Percentiles rank a stretch among this genome's conserved stretches.
These are phyloP conservation scores for Suhomyces vadensis DNA, from an alignment of 805 yeast species.

Conservation along the genomic window DNA sequence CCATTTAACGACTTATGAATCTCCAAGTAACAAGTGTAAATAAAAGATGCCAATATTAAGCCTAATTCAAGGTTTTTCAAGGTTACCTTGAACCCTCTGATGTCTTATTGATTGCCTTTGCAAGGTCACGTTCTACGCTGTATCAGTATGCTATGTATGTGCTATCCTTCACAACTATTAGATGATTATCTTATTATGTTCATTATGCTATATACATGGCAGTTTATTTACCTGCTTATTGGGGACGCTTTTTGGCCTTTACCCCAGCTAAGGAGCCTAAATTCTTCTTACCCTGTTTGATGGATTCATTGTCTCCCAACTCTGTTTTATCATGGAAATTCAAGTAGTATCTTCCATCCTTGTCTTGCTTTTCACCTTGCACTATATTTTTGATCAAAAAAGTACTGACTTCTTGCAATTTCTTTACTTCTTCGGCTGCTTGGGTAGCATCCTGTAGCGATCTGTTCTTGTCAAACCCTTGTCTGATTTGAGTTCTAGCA, in stretches of 20 bases:
- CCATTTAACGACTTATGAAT: too few relatives aligned
- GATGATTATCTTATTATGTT: not conserved
- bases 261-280: slow-evolving; percentile 53
- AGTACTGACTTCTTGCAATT: slow-evolving; percentile 67
- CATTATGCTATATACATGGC: slow-evolving; percentile 3
- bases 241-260: slow-evolving; percentile 42
- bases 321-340: slow-evolving; percentile 82
- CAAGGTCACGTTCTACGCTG: too few relatives aligned
- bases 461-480: slow-evolving; percentile 46
- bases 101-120: too few relatives aligned
- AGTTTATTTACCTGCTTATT: not conserved
- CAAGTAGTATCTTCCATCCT: slow-evolving; percentile 51
- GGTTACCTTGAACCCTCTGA: too few relatives aligned
- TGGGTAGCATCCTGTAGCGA: slow-evolving; percentile 18
- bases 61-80: too few relatives aligned
- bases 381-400: slow-evolving; percentile 78
- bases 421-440: slow-evolving; percentile 45
- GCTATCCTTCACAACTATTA: too few relatives aligned
- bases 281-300: slow-evolving; percentile 50
- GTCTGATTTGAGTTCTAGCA: slow-evolving; percentile 59
- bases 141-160: too few relatives aligned
- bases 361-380: slow-evolving; percentile 64
- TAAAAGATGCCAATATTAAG: too few relatives aligned
- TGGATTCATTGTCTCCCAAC: slow-evolving; percentile 84
- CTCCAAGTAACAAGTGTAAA: too few relatives aligned